Base-by-base conservation (phyloP, 2,329 filamentous ascomycete species). In the Trichoderma atrobrunneum region DNA sequence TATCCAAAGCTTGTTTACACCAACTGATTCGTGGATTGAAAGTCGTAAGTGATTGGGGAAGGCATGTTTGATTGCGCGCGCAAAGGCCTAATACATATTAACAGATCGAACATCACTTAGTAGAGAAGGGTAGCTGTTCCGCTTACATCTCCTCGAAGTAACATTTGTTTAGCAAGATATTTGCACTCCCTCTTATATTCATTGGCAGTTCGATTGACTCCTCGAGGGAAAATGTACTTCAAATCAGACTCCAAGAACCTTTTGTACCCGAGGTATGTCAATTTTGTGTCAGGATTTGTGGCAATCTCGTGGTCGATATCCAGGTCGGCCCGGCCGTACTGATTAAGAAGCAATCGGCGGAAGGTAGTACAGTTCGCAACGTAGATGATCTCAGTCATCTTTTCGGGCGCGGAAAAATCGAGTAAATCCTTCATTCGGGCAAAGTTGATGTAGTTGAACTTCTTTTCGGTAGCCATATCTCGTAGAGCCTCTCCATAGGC, bases 401-500 rank as follows among this genome's bases (percentile, higher is more conserved):
- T 78, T 5, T 81, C 78, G 0, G 82, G 80, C 2, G 83, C 72
- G 1, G 78, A 76, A 24, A 84, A 78, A n/a, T 83, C 75, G 1
- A 86, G 78, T 14, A 88, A 3, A 7, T 64, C 61, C 7, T n/a
- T 64, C 24, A 64, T 64, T 51, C 61, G 39, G 10, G 61, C 39
- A 28, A 64, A 64, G 3, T 3, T 43, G 18, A 64, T 28, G 26
- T 64, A n/a, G 18, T 64, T 30, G 12, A 64, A 64, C 7, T 64
- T 48, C 6, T 30, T 64, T 3, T 64, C 6, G 26, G 36, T 6
- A 24, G 61, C 81, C 70, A 87, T 76, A 1, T 75, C 72, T 1
- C 85, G 81, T 0, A 85, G 78, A 1, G 80, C 79, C 73, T 87
- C 80, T 14, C 86, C 85, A 60, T 87, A 87, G 2, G 79, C 80